Evolutionary conservation across 2,329 filamentous ascomycete species (phyloP).

Genomic region (Microsporum audouinii): DNA sequence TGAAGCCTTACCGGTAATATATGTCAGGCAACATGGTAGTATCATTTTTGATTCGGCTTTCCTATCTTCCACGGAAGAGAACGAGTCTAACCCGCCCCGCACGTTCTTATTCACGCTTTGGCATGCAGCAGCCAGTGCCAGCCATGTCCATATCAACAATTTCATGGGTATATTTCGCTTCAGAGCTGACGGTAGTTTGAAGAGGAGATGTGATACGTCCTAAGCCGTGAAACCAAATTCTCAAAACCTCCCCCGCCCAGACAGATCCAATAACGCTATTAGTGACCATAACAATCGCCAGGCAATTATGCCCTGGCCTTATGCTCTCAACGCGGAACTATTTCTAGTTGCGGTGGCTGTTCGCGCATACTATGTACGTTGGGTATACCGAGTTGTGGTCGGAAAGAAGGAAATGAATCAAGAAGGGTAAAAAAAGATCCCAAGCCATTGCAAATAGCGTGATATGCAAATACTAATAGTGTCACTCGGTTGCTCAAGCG

Average conservation of each 20-base stretch:
- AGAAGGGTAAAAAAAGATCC: background rate
- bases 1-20: background rate
- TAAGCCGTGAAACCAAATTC: background rate
- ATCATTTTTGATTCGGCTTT: background rate
- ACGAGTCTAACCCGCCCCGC: background rate
- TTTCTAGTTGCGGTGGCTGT: background rate
- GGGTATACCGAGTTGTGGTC: background rate
- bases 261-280: background rate
- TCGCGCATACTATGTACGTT: background rate
- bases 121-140: background rate
- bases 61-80: background rate
- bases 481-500: background rate
- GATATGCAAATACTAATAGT: slow-evolving; percentile 3
- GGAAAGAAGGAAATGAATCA: background rate
- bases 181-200: background rate
- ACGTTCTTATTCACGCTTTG: background rate
- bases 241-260: background rate
- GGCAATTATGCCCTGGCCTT: background rate
- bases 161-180: background rate
- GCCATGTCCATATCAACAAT: background rate
- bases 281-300: background rate
- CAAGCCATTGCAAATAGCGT: slow-evolving; percentile 2
- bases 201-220: background rate
- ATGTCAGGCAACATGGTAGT: background rate
- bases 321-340: background rate